Evolutionary conservation across 306 rosid species (phyloP), one percentile per base, ranked within the genome.

Genomic region (Dalbergia oliveri): DNA sequence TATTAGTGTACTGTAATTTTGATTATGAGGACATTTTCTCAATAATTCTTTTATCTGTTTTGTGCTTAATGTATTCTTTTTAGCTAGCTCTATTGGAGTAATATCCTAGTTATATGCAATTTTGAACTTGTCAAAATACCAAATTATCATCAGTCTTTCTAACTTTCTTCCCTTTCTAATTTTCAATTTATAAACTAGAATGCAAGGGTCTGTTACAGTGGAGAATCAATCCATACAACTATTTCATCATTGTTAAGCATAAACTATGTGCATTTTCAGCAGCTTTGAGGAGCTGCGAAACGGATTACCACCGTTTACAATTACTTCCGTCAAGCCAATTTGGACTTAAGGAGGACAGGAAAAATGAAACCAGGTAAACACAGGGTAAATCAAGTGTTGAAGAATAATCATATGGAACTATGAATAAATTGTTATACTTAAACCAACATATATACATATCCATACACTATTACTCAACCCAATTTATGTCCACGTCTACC

Each of bases 401-500:
- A 60, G 44, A 69, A 82, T 50, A 69, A 82, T 50, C 21, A 62
- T 51, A 58, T 66, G 62, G 60, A 66, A 33, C 34, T 8, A 12
- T 72, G 67, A 78, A 66, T 10, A 51, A 14, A 61, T 43, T 39
- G 9, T 31, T 51, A 12, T 10, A n/a, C 35, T 26, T 11, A 8
- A 41, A 71, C 49, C 80, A 45, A 63, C 69, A 23, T 61, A 41
- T 54, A 62, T 65, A 45, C 31, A 18, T 8, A 70, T 82, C 10
- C 6, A 3, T 75, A 19, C 39, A 56, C 2, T 15, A 21, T 61
- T 84, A 92, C 69, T 92, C 97, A 58, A 76, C 90, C 98, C 97
- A 94, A 81, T 92, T 90, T 44, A 89, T 81, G 85, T 92, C 97
- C 76, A 88, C 79, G 85, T 92, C 97, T 75, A 91, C 82, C 75